These are phyloP conservation scores for Exophiala lecanii-corni DNA, from an alignment of 2,329 filamentous ascomycete species.

Conservation along the genomic window DNA sequence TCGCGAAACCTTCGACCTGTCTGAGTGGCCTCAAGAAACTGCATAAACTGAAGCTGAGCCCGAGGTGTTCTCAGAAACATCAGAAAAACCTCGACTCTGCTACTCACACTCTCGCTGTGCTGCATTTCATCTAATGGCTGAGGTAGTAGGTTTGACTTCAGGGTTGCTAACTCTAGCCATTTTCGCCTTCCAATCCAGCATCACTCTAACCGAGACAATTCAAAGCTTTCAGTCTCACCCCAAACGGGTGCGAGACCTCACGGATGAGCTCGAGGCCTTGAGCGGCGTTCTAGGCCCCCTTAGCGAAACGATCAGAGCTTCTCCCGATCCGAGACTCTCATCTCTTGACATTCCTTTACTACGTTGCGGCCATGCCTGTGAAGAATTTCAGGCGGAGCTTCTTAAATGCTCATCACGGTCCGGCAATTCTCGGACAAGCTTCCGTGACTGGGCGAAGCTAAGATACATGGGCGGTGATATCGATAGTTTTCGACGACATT, in stretches of 20 bases:
- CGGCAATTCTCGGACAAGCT: constrained; percentile 34
- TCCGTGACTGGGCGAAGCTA: constrained; percentile 44
- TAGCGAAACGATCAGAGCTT: constrained; percentile 29
- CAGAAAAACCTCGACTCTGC: too few species aligned
- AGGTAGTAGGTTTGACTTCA: constrained; percentile 37
- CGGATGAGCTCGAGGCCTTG: constrained; percentile 39
- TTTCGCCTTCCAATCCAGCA: constrained; percentile 39
- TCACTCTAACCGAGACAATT: constrained; percentile 36
- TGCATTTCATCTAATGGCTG: constrained; percentile 33
- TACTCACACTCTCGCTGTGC: not conserved
- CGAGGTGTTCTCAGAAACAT: too few species aligned
- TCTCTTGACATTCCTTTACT: constrained; percentile 37
- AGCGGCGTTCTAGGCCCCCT: constrained; percentile 35
- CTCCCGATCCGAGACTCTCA: constrained; percentile 29
- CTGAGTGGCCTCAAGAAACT: too few species aligned
- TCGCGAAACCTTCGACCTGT: too few species aligned
- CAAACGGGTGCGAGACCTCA: constrained; percentile 38
- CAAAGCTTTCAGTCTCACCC: constrained; percentile 36
- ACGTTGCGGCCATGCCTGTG: constrained; percentile 41
- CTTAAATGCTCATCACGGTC: constrained; percentile 35
- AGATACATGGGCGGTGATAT: constrained; percentile 44
- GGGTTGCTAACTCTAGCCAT: constrained; percentile 35
- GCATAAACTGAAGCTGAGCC: too few species aligned
- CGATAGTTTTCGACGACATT: constrained; percentile 36
- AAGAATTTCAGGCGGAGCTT: constrained; percentile 40